Evolutionary conservation across 768 basidiomycete genomes (phyloP).

Genomic region (Amylocystis lapponica): DNA sequence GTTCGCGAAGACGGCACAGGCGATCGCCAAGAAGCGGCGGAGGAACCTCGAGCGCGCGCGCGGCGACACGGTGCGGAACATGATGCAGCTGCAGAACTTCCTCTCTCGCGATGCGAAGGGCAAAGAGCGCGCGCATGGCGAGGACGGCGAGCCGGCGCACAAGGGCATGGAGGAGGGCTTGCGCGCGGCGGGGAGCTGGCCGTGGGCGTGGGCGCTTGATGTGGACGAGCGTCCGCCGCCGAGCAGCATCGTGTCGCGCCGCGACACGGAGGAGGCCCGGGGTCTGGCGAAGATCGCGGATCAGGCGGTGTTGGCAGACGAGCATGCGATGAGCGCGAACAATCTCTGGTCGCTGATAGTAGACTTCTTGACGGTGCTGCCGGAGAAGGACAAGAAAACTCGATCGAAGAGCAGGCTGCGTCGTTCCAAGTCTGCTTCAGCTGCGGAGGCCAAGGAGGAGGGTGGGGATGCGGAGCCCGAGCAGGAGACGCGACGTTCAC

Average conservation of each 20-base stretch:
- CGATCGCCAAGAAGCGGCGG: constrained; percentile 61
- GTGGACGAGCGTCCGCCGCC: constrained; percentile 81
- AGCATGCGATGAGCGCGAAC: constrained; percentile 56
- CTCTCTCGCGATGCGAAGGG: constrained; percentile 22
- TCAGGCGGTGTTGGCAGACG: constrained; percentile 52
- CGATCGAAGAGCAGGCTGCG: not conserved
- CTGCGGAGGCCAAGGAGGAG: not conserved
- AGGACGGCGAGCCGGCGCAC: constrained; percentile 9
- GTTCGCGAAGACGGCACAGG: constrained; percentile 49
- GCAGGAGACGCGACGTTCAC: not conserved
- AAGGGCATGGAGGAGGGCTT: constrained; percentile 26
- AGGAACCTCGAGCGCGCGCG: constrained; percentile 60
- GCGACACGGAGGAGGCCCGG: constrained; percentile 80
- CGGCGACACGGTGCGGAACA: constrained; percentile 52
- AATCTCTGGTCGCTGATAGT: constrained; percentile 65
- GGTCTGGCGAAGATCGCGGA: constrained; percentile 72
- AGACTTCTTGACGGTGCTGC: constrained; percentile 53
- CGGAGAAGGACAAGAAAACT: constrained; percentile 35
- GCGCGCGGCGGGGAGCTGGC: constrained; percentile 52
- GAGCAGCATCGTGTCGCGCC: constrained; percentile 82
- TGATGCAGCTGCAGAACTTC: constrained; percentile 40
- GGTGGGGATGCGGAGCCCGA: not conserved
- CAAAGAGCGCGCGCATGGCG: constrained; percentile 4
- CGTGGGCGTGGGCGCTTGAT: constrained; percentile 84
- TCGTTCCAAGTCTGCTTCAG: too few relatives aligned